These are phyloP conservation scores for Trichoderma atroviride DNA, from an alignment of 2,329 filamentous ascomycete genomes.

Conservation along the genomic window DNA sequence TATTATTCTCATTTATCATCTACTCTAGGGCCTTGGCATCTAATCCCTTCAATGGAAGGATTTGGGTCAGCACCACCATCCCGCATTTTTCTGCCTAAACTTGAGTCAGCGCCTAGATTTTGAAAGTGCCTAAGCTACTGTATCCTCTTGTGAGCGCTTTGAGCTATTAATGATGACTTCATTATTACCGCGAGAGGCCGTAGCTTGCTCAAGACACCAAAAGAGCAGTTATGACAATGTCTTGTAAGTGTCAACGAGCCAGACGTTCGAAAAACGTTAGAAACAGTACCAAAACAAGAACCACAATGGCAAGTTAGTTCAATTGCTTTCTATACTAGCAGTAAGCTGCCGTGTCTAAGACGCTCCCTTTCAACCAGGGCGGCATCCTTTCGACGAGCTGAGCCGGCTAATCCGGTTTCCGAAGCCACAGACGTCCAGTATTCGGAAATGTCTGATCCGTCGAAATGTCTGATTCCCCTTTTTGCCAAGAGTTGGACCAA, in stretches of 20 bases:
- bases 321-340: neutral
- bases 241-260: neutral
- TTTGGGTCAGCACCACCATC: neutral
- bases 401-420: constrained; percentile 4
- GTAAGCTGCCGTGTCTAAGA: neutral
- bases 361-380: neutral
- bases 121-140: constrained; percentile 2
- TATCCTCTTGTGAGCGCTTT: neutral
- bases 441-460: neutral
- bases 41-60: neutral
- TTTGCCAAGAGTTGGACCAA: neutral
- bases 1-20: neutral
- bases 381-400: neutral
- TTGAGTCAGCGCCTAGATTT: neutral
- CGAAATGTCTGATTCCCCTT: neutral
- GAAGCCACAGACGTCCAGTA: neutral
- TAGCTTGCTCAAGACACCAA: neutral
- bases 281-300: neutral
- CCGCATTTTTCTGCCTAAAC: neutral
- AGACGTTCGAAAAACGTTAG: neutral
- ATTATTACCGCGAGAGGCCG: neutral
- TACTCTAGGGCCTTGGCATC: neutral
- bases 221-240: neutral
- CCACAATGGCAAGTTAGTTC: neutral
- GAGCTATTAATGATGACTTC: neutral